Evolutionary conservation across 2,329 filamentous ascomycete genomes (phyloP).

Genomic region (Penicillium sp.): DNA sequence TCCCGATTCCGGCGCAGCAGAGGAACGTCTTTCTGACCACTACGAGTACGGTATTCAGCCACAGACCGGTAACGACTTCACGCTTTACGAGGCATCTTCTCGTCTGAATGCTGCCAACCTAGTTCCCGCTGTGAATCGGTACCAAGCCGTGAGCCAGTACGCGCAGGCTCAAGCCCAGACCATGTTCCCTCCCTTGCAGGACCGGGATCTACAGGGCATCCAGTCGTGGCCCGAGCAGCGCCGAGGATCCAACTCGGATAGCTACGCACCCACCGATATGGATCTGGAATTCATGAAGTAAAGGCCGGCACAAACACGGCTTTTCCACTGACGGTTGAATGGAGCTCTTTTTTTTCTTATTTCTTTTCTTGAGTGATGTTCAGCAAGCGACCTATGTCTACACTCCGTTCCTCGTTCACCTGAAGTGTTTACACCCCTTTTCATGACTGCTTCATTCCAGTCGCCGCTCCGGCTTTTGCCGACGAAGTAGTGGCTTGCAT

Average conservation of each 20-base stretch:
- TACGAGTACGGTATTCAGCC: constrained; percentile 17
- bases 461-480: too few relatives aligned
- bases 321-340: too few relatives aligned
- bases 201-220: constrained; percentile 12
- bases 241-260: constrained; percentile 4
- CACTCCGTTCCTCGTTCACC: too few relatives aligned
- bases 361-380: constrained; percentile 5
- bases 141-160: constrained; percentile 11
- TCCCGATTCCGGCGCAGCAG: constrained; percentile 22
- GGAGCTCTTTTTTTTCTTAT: constrained; percentile 5
- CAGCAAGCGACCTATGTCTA: constrained; percentile 8
- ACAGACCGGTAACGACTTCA: constrained; percentile 24
- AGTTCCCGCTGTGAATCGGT: not conserved
- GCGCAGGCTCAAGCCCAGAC: constrained; percentile 10
- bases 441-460: too few relatives aligned
- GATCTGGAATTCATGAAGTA: constrained; percentile 21
- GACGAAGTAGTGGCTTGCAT: too few relatives aligned
- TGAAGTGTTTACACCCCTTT: too few relatives aligned
- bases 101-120: constrained; percentile 3
- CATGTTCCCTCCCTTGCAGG: constrained; percentile 25
- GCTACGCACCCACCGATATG: constrained; percentile 16
- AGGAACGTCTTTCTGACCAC: constrained; percentile 24
- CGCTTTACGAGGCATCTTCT: constrained; percentile 21
- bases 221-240: constrained; percentile 17
- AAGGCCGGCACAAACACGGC: too few relatives aligned